Evolutionary conservation across 129 eudicot genomes (phyloP).

Genomic region (Centaurea solstitialis): DNA sequence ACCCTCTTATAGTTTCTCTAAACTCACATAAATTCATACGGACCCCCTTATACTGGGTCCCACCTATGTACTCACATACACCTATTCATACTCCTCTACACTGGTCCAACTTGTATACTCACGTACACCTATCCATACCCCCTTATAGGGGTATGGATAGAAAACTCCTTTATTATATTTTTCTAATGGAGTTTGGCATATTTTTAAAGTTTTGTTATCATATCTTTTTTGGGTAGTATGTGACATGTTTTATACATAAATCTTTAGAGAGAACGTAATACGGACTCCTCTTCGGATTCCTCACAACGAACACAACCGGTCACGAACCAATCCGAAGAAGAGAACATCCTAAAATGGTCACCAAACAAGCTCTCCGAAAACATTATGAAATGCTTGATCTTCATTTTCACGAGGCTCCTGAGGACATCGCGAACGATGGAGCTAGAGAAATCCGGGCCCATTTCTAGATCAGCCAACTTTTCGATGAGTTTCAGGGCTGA

Average conservation of each 20-base stretch:
- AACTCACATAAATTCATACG: too few species aligned
- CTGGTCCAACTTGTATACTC: too few species aligned
- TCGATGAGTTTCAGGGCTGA: slow-evolving; percentile 89
- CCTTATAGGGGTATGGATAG: too few species aligned
- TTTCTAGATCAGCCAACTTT: slow-evolving; percentile 71
- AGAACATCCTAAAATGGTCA: slow-evolving; percentile 59
- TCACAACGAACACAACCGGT: slow-evolving; percentile 30
- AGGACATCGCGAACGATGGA: slow-evolving; percentile 83
- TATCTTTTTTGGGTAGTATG: background rate
- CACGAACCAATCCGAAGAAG: slow-evolving; percentile 54
- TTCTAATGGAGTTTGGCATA: too few species aligned
- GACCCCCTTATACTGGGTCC: too few species aligned
- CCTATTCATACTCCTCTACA: too few species aligned
- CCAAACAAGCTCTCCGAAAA: slow-evolving; percentile 94
- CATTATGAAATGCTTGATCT: slow-evolving; percentile 85
- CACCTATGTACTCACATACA: too few species aligned
- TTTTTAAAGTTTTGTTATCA: background rate
- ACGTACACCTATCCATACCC: too few species aligned
- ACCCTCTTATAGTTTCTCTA: too few species aligned
- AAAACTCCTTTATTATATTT: too few species aligned
- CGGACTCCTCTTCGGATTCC: slow-evolving; percentile 27
- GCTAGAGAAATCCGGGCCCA: slow-evolving; percentile 83
- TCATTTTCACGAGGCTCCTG: slow-evolving; percentile 68
- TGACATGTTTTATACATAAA: background rate
- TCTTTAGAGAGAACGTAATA: slow-evolving; percentile 66